Conservation (phyloP, 352 stramenopile species). For the Phytophthora palmivora region DNA sequence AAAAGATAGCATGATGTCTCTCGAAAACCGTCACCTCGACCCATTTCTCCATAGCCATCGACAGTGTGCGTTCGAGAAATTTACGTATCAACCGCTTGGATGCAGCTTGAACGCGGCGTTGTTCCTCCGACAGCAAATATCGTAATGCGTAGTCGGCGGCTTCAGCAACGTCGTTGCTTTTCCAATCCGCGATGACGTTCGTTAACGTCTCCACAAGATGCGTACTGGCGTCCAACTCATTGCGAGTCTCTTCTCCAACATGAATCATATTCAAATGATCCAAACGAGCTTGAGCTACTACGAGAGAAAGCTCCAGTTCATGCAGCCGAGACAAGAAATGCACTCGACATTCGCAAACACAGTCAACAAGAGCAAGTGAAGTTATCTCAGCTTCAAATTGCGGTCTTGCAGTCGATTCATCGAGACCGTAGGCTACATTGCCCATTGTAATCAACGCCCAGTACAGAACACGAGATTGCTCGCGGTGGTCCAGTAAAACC, state of each 20-base stretch:
- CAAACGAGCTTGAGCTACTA: slow-evolving; percentile 34
- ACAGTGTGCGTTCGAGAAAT: slow-evolving; percentile 48
- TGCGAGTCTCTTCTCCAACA: slow-evolving; percentile 74
- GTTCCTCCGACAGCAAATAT: slow-evolving; percentile 61
- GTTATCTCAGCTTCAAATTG: slow-evolving; percentile 38
- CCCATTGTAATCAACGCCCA: slow-evolving; percentile 61
- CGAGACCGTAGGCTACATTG: slow-evolving; percentile 58
- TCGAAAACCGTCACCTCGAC: slow-evolving; percentile 48
- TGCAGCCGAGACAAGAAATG: slow-evolving; percentile 57
- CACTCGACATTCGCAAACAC: slow-evolving; percentile 47
- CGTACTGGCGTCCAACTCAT: slow-evolving; percentile 64
- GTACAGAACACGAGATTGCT: slow-evolving; percentile 57
- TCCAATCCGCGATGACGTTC: slow-evolving; percentile 43
- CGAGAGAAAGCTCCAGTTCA: slow-evolving; percentile 55
- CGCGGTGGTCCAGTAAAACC: slow-evolving; percentile 42
- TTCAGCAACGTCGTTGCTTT: slow-evolving; percentile 53
- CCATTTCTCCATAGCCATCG: slow-evolving; percentile 59
- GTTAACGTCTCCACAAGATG: slow-evolving; percentile 53
- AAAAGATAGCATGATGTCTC: slow-evolving; percentile 51
- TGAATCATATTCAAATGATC: slow-evolving; percentile 51
- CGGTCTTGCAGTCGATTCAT: slow-evolving; percentile 10
- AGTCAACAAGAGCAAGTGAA: slow-evolving; percentile 45
- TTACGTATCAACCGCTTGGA: slow-evolving; percentile 52
- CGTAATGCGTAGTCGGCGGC: slow-evolving; percentile 70
- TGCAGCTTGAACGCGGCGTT: slow-evolving; percentile 58